phyloP scores from a whole-genome alignment of 192 early-diverging fungal species.

The Umbelopsis ramanniana region DNA sequence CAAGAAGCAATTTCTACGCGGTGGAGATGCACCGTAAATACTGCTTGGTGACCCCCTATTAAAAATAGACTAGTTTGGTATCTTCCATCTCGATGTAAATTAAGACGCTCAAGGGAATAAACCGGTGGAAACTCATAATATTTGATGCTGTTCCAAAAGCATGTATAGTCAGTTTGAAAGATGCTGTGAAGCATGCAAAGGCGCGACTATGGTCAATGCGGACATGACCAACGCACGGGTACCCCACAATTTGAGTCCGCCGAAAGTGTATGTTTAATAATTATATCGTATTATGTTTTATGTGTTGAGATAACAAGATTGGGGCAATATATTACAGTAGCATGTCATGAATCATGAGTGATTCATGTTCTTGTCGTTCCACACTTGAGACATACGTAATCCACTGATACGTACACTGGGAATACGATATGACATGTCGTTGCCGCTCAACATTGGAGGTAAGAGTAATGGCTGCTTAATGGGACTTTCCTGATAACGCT shows the following conservation, averaged over 20 bases:
- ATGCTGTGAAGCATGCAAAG: no score
- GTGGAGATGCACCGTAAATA: constrained; percentile 5
- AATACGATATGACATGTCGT: background rate
- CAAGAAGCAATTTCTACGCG: constrained; percentile 51
- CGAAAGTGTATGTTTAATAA: no score
- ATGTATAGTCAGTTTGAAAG: no score
- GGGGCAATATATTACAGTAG: constrained; percentile 3
- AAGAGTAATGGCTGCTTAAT: background rate
- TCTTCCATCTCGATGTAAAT: background rate
- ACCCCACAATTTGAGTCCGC: no score
- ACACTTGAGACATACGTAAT: constrained; percentile 12
- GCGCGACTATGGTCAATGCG: no score
- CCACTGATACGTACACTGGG: background rate
- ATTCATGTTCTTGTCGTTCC: background rate
- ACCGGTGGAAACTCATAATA: no score
- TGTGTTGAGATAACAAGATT: no score
- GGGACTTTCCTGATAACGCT: background rate
- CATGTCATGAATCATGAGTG: background rate
- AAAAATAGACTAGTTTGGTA: no score
- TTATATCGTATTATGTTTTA: no score
- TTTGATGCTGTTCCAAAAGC: no score
- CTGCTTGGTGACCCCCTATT: no score
- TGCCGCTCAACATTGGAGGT: background rate
- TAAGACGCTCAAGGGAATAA: background rate
- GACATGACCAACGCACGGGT: no score